Conservation (phyloP, 164 flowering plant species). For the Cinnamomum chago region DNA sequence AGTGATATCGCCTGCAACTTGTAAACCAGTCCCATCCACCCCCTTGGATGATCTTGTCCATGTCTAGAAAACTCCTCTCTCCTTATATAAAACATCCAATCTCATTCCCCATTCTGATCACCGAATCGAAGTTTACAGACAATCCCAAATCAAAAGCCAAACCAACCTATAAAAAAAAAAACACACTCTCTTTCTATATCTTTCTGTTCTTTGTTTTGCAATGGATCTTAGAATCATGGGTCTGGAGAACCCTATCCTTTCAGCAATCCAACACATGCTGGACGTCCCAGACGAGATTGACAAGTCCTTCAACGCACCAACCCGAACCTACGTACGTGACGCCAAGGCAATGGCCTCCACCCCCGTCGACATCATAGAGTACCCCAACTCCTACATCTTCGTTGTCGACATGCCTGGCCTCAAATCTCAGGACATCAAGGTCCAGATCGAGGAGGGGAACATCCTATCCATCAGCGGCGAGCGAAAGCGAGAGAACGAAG, state of each 20-base stretch:
- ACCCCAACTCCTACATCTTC: slow-evolving; percentile 40
- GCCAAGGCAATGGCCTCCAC: slow-evolving; percentile 66
- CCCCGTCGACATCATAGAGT: slow-evolving; percentile 50
- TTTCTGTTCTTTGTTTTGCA: not conserved
- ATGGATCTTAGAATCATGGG: not conserved
- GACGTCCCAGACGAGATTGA: slow-evolving; percentile 34
- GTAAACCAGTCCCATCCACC: not conserved
- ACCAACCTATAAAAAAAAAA: not conserved
- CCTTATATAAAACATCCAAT: not conserved
- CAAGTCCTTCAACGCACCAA: slow-evolving; percentile 28
- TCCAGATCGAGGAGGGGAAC: slow-evolving; percentile 48
- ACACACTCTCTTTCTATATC: not conserved
- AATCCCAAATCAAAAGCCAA: not conserved
- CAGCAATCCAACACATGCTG: slow-evolving; percentile 37
- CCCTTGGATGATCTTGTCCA: not conserved
- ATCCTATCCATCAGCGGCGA: slow-evolving; percentile 41
- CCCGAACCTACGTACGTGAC: slow-evolving; percentile 51
- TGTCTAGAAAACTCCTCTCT: not conserved
- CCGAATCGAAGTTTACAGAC: no score
- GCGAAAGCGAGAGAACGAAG: slow-evolving; percentile 38
- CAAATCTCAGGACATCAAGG: slow-evolving; percentile 40
- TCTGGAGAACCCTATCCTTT: slow-evolving; percentile 29
- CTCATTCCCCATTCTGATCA: not conserved
- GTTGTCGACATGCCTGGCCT: slow-evolving; percentile 69
- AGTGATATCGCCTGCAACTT: no score